Evolutionary conservation across 2,329 filamentous ascomycete species (phyloP).

Genomic region (Ophiocordyceps robertsii): DNA sequence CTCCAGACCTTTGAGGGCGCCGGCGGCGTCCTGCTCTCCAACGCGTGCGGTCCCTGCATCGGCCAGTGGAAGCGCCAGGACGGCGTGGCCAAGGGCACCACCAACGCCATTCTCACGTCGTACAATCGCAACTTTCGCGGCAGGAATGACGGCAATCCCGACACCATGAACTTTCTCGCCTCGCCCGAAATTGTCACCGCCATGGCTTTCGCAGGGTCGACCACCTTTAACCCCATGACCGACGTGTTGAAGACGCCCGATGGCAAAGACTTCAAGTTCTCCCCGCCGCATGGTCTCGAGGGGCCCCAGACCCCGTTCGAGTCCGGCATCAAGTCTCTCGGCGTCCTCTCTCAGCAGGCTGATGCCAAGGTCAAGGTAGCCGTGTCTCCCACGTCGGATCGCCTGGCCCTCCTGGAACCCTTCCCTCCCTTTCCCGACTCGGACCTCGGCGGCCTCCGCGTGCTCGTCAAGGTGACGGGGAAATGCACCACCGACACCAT

Average conservation of each 20-base stretch:
- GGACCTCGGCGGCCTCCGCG: constrained; percentile 65
- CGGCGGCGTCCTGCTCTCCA: constrained; percentile 81
- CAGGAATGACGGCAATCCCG: constrained; percentile 90
- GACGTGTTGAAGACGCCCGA: constrained; percentile 70
- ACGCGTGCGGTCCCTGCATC: constrained; percentile 88
- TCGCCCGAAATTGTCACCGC: constrained; percentile 95
- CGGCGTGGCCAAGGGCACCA: constrained; percentile 67
- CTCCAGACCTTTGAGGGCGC: constrained; percentile 75
- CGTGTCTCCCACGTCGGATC: constrained; percentile 76
- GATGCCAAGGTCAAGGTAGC: constrained; percentile 59
- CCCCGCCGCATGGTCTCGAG: constrained; percentile 59
- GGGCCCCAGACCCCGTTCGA: constrained; percentile 56
- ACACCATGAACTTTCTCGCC: constrained; percentile 97
- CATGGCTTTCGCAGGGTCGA: constrained; percentile 83
- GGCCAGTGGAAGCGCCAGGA: constrained; percentile 94
- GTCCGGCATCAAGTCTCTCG: constrained; percentile 59
- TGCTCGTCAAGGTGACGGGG: constrained; percentile 91
- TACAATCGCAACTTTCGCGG: constrained; percentile 99
- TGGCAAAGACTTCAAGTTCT: constrained; percentile 74
- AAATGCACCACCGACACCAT: constrained; percentile 99
- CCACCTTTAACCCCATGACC: constrained; percentile 91
- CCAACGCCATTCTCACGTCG: constrained; percentile 89
- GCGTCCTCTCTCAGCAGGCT: constrained; percentile 57
- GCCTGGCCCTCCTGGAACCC: constrained; percentile 81
- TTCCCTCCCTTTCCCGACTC: constrained; percentile 69